Base-by-base conservation (phyloP, 768 basidiomycete genomes). In the Agrocybe pediades region DNA sequence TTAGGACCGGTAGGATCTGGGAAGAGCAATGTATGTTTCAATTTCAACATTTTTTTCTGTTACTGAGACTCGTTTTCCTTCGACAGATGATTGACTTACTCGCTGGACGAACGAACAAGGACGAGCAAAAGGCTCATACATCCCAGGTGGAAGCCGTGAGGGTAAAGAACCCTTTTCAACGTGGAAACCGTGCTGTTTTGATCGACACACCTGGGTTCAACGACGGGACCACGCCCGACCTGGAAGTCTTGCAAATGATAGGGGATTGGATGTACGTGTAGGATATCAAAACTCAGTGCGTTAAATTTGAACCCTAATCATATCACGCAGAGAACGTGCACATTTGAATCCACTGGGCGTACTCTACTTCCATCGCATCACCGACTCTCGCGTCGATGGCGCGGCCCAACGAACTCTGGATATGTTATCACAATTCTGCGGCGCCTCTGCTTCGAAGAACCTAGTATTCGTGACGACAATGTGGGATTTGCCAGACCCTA, bases 391-490 rank as follows among this genome's bases (percentile, higher is more conserved):
- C 17, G 46, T 56, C 51, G 23, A 36, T 16, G 59, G 56, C 13
- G 30, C 53, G 9, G 53, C 56, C 0, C 33, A 46, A 17, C 53
- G 51, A 6, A 61, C 53, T 21, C 42, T 57, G 9, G 46, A 33
- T 13, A 53, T 61, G 56, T 61, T 57, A 45, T 51, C 45, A 5
- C 54, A 61, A 9, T 49, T 60, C 11, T 60, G 59, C 36, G 59
- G 59, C 9, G 46, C 54, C 9, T 25, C 54, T 15, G 56, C 60
- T 16, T 40, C 49, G 9, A 30, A 44, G 20, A 52, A 46, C 2
- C 53, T 61, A 4, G 45, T 57, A 16, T 51, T 61, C n/a, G 53
- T 53, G n/a, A 61, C 60, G 4, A 57, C 60, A 3, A 61, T 55
- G 54, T 61, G 60, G 60, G 60, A 56, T 43, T 27, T 23, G 4